Base-by-base conservation (phyloP, 306 rosid species). In the Malus sylvestris region DNA sequence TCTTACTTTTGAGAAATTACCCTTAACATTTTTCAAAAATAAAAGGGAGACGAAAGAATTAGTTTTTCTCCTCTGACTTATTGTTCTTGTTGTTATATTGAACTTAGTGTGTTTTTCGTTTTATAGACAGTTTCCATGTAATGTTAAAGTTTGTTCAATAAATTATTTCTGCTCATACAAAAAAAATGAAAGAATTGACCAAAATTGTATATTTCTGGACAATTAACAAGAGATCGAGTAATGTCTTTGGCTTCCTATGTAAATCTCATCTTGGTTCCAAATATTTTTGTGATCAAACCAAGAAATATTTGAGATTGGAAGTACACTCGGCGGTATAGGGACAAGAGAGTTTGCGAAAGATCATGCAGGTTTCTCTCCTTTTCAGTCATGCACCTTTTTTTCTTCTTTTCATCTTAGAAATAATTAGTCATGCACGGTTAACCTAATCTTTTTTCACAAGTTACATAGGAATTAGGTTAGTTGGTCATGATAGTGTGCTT, bases 361-460 rank as follows among this genome's bases (percentile, higher is more conserved):
- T 45, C 70, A 45, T 44, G 61, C 67, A 12, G 44, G 80, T 68
- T 57, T 68, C 73, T 57, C 49, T 57, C 46, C 32, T 77, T 57
- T 77, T 42, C 61, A 27, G 22, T 67, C 68, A 12, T 40, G 29
- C n/a, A 25, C 12, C 25, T 66, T 67, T 19, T 59, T 16, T 18
- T 30, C 13, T 19, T 4, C 7, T 57, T 69, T 76, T 57, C n/a
- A 32, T 23, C 60, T 7, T 13, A 40, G 10, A 29, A 32, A 51
- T 11, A 22, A 51, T 51, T 35, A 16, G 79, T 10, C 38, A 14
- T 70, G 1, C 45, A 42, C 45, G 45, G 45, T 42, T 42, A 42
- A 42, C 10, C 10, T 42, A 42, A 42, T 42, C 45, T 42, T 42
- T 42, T 42, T 42, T 42, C 45, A 9, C 12, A 42, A 2, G 12